These are phyloP conservation scores for Alloteropsis semialata DNA, from an alignment of 176 grass and related monocot genomes.

Conservation along the genomic window DNA sequence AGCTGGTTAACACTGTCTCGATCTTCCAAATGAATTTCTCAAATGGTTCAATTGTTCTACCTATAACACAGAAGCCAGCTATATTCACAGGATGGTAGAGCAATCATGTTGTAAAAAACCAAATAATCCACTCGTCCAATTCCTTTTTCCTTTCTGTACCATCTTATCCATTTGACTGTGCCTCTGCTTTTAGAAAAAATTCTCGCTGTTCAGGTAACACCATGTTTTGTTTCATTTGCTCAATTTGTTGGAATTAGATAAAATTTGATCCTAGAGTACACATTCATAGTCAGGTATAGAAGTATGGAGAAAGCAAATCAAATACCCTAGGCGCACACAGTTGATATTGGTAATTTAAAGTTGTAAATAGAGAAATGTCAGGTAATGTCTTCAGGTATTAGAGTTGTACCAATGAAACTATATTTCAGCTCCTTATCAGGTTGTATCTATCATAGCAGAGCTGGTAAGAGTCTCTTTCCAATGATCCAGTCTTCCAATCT, in stretches of 20 bases:
- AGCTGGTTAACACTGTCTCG: neutral
- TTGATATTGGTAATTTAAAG: neutral
- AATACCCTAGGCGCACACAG: neutral
- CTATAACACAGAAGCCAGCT: neutral
- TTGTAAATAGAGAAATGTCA: conserved; percentile 10
- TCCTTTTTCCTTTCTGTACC: neutral
- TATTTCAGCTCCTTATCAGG: conserved; percentile 14
- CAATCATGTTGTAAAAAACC: neutral
- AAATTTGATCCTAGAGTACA: neutral
- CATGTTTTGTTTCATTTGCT: neutral
- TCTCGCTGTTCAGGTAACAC: conserved; percentile 67
- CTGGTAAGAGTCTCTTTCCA: neutral
- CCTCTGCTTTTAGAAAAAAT: conserved; percentile 71
- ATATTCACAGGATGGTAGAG: neutral
- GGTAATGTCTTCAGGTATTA: neutral
- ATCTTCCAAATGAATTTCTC: neutral
- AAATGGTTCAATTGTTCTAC: neutral
- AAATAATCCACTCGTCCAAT: too few species aligned
- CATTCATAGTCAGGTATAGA: conserved; percentile 51
- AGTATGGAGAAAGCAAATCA: conserved; percentile 65
- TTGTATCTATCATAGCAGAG: neutral
- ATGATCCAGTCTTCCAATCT: neutral
- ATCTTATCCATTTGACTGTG: neutral
- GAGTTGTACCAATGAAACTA: neutral
- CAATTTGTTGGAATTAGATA: neutral